phyloP scores from a whole-genome alignment of 257 asterid genomes.

The Asclepias syriaca region DNA sequence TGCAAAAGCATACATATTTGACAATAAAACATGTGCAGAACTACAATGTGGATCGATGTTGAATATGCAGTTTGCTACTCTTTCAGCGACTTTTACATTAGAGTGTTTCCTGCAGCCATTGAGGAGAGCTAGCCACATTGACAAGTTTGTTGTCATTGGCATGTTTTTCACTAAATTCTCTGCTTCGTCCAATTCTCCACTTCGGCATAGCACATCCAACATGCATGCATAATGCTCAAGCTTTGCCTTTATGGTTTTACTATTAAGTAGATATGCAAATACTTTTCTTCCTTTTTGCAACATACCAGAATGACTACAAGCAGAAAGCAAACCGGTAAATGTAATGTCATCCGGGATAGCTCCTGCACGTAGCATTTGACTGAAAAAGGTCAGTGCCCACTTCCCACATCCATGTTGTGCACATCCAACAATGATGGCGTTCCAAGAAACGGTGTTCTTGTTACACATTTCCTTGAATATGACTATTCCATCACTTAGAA shows the following conservation, averaged over 20 bases:
- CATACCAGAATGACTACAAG: conserved; percentile 92
- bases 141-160: conserved; percentile 53
- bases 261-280: conserved; percentile 32
- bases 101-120: conserved; percentile 61
- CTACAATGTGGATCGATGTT: conserved; percentile 52
- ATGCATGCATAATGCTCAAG: conserved; percentile 84
- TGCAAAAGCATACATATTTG: conserved; percentile 61
- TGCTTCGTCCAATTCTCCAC: conserved; percentile 66
- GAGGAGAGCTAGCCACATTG: conserved; percentile 66
- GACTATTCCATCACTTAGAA: conserved; percentile 41
- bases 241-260: conserved; percentile 28
- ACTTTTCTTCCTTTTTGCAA: conserved; percentile 53
- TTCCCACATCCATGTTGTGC: conserved; percentile 73
- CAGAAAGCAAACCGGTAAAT: conserved; percentile 70
- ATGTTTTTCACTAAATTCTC: conserved; percentile 47
- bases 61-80: conserved; percentile 46
- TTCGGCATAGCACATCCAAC: conserved; percentile 70
- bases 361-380: conserved; percentile 58
- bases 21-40: conserved; percentile 54
- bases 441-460: conserved; percentile 85
- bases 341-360: conserved; percentile 69
- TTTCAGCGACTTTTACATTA: conserved; percentile 56
- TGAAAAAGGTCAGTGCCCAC: conserved; percentile 59
- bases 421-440: conserved; percentile 73
- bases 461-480: conserved; percentile 42